Evolutionary conservation across 371 early-diverging fungal species (phyloP).

Genomic region (Rhizopus delemar): DNA sequence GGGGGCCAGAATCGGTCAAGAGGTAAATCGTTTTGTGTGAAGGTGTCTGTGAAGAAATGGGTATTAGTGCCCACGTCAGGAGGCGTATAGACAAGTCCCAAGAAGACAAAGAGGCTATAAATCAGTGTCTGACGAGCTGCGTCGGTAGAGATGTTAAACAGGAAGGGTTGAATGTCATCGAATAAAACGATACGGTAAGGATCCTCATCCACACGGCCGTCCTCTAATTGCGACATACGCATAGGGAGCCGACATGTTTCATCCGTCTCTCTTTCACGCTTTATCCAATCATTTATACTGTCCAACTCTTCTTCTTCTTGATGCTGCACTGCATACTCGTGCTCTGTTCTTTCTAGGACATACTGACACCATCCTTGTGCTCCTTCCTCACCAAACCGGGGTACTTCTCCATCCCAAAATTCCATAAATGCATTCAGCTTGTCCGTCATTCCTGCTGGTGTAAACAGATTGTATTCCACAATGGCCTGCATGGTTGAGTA

Average conservation of each 20-base stretch:
- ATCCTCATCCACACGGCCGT: constrained; percentile 54
- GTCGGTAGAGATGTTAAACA: constrained; percentile 55
- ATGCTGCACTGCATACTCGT: constrained; percentile 10
- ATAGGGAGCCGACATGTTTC: constrained; percentile 29
- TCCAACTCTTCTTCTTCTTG: constrained; percentile 25
- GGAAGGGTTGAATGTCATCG: constrained; percentile 66
- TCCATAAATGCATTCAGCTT: constrained; percentile 61
- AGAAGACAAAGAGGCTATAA: constrained; percentile 54
- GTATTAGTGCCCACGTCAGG: constrained; percentile 53
- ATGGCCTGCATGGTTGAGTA: constrained; percentile 69
- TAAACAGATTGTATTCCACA: constrained; percentile 71
- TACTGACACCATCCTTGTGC: constrained; percentile 62
- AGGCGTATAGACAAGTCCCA: constrained; percentile 58
- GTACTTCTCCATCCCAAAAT: constrained; percentile 80
- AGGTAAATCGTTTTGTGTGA: constrained; percentile 53
- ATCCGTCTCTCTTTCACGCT: constrained; percentile 15
- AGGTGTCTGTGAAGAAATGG: constrained; percentile 55
- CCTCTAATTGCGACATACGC: constrained; percentile 28
- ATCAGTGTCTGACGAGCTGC: constrained; percentile 47
- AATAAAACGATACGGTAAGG: constrained; percentile 73
- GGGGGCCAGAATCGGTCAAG: constrained; percentile 40
- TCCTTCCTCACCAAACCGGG: constrained; percentile 77
- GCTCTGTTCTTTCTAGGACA: constrained; percentile 25
- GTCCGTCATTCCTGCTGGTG: constrained; percentile 36
- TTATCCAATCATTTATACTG: constrained; percentile 15